A percentile compares a stretch with the other conserved stretches of the same genome.
Evolutionary conservation across 441 rosid species (phyloP).

Genomic region (Populus hybrid): DNA sequence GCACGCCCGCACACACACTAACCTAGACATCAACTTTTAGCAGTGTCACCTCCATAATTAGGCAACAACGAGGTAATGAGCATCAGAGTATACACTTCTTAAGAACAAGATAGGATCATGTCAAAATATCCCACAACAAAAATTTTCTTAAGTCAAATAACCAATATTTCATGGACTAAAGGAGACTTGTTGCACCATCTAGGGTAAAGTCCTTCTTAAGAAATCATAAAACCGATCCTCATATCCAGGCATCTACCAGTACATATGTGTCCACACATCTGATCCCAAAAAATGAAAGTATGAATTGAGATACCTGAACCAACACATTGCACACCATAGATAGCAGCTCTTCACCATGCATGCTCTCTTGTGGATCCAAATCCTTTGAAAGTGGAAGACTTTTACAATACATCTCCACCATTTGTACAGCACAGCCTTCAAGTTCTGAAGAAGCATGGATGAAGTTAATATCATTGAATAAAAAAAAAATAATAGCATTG

Average conservation of each 20-base stretch:
- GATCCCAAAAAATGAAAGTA: background rate
- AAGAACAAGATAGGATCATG: background rate
- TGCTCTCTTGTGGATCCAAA: constrained; percentile 89
- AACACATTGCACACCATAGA: constrained; percentile 66
- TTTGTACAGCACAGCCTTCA: constrained; percentile 52
- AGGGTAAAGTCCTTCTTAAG: background rate
- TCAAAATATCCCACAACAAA: background rate
- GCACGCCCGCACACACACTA: background rate
- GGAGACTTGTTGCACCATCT: background rate
- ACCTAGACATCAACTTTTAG: background rate
- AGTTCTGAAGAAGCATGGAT: constrained; percentile 49
- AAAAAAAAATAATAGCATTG: background rate
- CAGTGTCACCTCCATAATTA: background rate
- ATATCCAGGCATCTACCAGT: background rate
- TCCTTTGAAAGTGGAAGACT: constrained; percentile 86
- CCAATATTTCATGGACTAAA: background rate
- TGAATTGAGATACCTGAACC: constrained; percentile 68
- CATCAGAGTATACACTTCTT: background rate
- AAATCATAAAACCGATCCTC: background rate
- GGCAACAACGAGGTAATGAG: background rate
- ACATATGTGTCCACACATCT: too few species aligned
- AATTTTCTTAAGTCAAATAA: background rate
- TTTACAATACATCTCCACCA: constrained; percentile 70
- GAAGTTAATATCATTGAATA: constrained; percentile 16
- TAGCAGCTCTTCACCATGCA: constrained; percentile 95